phyloP scores from a whole-genome alignment of 2,329 filamentous ascomycete species.

The Elsinoe necatrix region DNA sequence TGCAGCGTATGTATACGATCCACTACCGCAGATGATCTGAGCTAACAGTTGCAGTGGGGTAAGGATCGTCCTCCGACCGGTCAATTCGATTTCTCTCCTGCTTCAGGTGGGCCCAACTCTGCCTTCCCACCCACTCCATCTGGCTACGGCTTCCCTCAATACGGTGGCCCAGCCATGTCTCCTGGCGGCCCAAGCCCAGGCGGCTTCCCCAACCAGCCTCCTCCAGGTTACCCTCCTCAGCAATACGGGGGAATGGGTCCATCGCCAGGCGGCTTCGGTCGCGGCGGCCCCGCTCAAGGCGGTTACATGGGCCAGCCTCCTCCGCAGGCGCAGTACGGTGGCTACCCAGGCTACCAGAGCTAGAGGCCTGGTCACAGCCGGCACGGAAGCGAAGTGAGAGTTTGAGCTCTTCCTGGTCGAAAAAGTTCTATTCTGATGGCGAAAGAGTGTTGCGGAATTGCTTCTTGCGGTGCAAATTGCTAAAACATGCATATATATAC shows the following conservation, averaged over 20 bases:
- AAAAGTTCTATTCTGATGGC: not conserved
- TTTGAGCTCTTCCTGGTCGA: not conserved
- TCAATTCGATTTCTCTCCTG: constrained; percentile 73
- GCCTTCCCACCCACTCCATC: constrained; percentile 69
- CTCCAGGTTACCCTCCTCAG: constrained; percentile 54
- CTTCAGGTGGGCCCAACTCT: constrained; percentile 59
- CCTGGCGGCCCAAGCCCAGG: constrained; percentile 37
- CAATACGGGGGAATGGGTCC: constrained; percentile 44
- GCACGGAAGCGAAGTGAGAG: constrained; percentile 5
- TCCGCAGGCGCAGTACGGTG: constrained; percentile 39
- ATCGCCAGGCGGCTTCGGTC: constrained; percentile 77
- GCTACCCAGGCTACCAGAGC: constrained; percentile 54
- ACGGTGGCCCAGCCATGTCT: constrained; percentile 66
- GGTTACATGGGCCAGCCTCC: constrained; percentile 46
- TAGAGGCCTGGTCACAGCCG: constrained; percentile 28
- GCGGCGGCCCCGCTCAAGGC: constrained; percentile 52
- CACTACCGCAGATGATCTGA: constrained; percentile 18
- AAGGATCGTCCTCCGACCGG: constrained; percentile 92
- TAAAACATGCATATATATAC: constrained; percentile 10
- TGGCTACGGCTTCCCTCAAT: constrained; percentile 84
- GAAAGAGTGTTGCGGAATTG: not conserved
- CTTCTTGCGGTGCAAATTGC: constrained; percentile 2
- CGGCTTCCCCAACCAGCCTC: constrained; percentile 45
- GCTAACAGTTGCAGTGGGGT: constrained; percentile 63
- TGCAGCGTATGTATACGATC: constrained; percentile 72